Conservation (phyloP, 2,329 filamentous ascomycete genomes). For the Cladosporium sp. region DNA sequence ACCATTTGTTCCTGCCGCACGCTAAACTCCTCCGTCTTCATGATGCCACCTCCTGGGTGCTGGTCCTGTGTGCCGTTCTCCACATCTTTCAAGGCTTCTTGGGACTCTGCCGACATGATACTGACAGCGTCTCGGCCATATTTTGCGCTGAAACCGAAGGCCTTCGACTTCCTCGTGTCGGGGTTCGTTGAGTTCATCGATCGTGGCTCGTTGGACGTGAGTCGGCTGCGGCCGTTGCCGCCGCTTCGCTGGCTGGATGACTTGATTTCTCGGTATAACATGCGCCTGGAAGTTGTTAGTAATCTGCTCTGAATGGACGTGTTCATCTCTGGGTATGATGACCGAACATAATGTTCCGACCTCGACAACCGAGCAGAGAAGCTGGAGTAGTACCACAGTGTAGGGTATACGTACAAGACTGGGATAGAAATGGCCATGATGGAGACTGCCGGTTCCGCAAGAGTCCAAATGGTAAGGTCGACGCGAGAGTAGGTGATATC, state of each 20-base stretch:
- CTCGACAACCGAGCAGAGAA: too few relatives aligned
- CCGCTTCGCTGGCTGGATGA: slow-evolving; percentile 11
- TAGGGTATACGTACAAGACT: slow-evolving; percentile 6
- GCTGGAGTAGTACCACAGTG: too few relatives aligned
- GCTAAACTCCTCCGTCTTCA: slow-evolving; percentile 16
- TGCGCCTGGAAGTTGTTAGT: slow-evolving; percentile 1
- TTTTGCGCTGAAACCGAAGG: slow-evolving; percentile 9
- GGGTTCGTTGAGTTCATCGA: not conserved
- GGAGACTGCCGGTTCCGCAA: slow-evolving; percentile 9
- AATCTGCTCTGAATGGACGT: too few relatives aligned
- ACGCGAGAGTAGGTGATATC: slow-evolving; percentile 10
- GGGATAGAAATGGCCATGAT: slow-evolving; percentile 18
- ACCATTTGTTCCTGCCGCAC: slow-evolving; percentile 6
- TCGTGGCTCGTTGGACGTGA: slow-evolving; percentile 7
- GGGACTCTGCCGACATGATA: slow-evolving; percentile 13
- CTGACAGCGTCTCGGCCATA: not conserved
- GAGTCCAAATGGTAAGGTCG: slow-evolving; percentile 14
- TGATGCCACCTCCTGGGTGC: not conserved
- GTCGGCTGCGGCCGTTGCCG: not conserved
- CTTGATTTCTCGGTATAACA: slow-evolving; percentile 14
- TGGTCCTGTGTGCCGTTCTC: not conserved
- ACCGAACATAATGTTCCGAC: too few relatives aligned
- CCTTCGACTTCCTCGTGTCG: not conserved
- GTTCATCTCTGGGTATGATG: too few relatives aligned
- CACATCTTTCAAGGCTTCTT: slow-evolving; percentile 10